Conservation (phyloP, 768 basidiomycete genomes). For the Hebeloma cylindrosporum region DNA sequence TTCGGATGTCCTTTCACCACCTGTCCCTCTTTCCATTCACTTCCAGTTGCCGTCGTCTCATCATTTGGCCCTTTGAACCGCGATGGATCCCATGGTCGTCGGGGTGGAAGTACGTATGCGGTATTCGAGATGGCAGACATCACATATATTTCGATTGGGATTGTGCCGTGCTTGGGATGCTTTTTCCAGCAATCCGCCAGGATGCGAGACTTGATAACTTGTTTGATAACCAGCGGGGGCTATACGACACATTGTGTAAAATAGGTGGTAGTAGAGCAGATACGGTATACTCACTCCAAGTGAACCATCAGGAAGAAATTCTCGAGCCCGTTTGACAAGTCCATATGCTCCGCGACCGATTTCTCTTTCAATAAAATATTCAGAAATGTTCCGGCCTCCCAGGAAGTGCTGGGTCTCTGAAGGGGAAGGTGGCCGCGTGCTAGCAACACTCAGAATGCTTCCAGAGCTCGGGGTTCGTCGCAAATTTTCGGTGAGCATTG, state of each 20-base stretch:
- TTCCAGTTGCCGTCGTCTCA: slow-evolving; percentile 20
- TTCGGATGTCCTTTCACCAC: slow-evolving; percentile 89
- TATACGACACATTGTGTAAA: slow-evolving; percentile 34
- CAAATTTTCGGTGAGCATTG: slow-evolving; percentile 59
- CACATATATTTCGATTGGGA: slow-evolving; percentile 96
- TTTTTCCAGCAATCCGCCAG: slow-evolving; percentile 99
- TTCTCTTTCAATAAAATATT: slow-evolving; percentile 83
- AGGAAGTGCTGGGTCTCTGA: slow-evolving; percentile 45
- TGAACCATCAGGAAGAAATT: slow-evolving; percentile 70
- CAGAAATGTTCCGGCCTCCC: slow-evolving; percentile 75
- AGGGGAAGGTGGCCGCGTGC: slow-evolving; percentile 67
- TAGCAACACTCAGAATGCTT: slow-evolving; percentile 62
- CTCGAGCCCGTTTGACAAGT: slow-evolving; percentile 86
- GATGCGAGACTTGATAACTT: slow-evolving; percentile 97
- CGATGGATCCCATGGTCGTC: slow-evolving; percentile 82
- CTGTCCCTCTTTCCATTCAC: slow-evolving; percentile 68
- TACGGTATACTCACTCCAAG: slow-evolving; percentile 67
- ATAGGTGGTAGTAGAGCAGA: slow-evolving; percentile 16
- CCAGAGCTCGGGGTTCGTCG: slow-evolving; percentile 62
- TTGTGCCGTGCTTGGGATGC: slow-evolving; percentile 91
- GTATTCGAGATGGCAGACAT: slow-evolving; percentile 88
- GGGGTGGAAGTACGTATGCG: slow-evolving; percentile 73
- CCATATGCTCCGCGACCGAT: slow-evolving; percentile 96
- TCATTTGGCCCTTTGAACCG: slow-evolving; percentile 36
- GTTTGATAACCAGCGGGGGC: slow-evolving; percentile 94